phyloP scores from a whole-genome alignment of 805 yeast genomes.

The Komagataella pastoris region DNA sequence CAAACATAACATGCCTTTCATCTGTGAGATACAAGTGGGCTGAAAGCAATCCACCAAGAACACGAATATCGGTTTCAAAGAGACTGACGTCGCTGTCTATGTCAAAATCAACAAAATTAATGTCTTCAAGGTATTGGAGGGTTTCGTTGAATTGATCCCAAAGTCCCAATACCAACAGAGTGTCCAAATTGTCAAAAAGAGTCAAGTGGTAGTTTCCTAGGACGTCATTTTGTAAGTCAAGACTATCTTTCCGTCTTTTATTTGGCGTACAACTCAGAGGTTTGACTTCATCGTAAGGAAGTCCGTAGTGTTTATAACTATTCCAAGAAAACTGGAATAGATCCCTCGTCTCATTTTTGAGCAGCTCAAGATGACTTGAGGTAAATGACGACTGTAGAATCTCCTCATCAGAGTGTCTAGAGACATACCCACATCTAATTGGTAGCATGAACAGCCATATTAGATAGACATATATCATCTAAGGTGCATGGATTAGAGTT shows the following conservation, averaged over 20 bases:
- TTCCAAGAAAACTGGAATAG: slow-evolving; percentile 69
- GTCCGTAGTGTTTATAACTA: slow-evolving; percentile 55
- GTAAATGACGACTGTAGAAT: slow-evolving; percentile 15
- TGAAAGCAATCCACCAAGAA: slow-evolving; percentile 70
- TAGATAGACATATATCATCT: neutral
- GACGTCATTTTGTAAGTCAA: slow-evolving; percentile 61
- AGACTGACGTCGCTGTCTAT: slow-evolving; percentile 71
- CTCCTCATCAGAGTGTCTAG: slow-evolving; percentile 7
- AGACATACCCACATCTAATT: neutral
- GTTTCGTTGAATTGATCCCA: slow-evolving; percentile 32
- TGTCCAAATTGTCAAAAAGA: slow-evolving; percentile 66
- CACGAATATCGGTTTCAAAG: slow-evolving; percentile 74
- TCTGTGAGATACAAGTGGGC: slow-evolving; percentile 62
- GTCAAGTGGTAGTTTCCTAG: slow-evolving; percentile 77
- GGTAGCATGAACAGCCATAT: neutral
- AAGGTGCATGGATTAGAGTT: neutral
- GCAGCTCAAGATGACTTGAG: slow-evolving; percentile 7
- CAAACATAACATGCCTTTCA: slow-evolving; percentile 24
- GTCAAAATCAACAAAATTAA: slow-evolving; percentile 29
- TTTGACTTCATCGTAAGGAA: slow-evolving; percentile 69
- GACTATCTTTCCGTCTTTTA: slow-evolving; percentile 38
- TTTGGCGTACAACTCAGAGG: slow-evolving; percentile 64
- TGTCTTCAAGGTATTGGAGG: neutral
- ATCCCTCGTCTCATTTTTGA: slow-evolving; percentile 30
- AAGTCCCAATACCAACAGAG: slow-evolving; percentile 62